These are phyloP conservation scores for Cymbopogon flexuosus DNA, from an alignment of 202 grass and related monocot genomes.

Conservation along the genomic window DNA sequence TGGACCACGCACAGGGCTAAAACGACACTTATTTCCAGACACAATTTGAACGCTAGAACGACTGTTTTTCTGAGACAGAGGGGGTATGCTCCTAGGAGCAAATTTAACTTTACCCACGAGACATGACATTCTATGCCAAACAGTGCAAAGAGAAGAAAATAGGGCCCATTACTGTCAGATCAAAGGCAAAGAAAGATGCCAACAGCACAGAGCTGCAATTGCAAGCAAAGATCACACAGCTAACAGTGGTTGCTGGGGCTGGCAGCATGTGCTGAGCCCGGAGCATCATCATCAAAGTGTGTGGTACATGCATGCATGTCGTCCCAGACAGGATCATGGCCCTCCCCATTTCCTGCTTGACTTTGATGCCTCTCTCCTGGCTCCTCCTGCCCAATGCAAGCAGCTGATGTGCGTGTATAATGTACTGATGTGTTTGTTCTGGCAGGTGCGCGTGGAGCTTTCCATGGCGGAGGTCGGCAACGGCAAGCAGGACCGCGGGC, in stretches of 20 bases:
- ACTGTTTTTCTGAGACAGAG: too few relatives aligned
- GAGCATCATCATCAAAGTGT: conserved; percentile 18
- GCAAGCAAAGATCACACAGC: conserved; percentile 33
- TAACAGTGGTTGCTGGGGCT: neutral
- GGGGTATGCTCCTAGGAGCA: too few relatives aligned
- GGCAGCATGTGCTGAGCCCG: conserved; percentile 8
- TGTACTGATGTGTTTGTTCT: neutral
- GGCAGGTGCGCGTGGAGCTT: conserved; percentile 55
- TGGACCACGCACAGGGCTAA: too few relatives aligned
- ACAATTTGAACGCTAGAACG: too few relatives aligned
- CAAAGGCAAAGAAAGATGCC: neutral
- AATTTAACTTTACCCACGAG: too few relatives aligned
- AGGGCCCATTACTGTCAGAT: conserved; percentile 26
- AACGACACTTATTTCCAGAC: too few relatives aligned
- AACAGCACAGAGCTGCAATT: neutral
- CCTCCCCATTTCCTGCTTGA: conserved; percentile 13
- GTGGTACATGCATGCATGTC: conserved; percentile 1
- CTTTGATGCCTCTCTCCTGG: neutral
- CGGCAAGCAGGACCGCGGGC: conserved; percentile 42
- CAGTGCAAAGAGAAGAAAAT: neutral
- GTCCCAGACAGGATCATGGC: conserved; percentile 31
- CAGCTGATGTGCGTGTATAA: neutral
- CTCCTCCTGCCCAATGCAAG: neutral
- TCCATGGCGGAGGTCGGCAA: conserved; percentile 26
- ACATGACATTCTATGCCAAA: conserved; percentile 25